Conservation (phyloP, 306 rosid species). For the Vicia sativa region DNA sequence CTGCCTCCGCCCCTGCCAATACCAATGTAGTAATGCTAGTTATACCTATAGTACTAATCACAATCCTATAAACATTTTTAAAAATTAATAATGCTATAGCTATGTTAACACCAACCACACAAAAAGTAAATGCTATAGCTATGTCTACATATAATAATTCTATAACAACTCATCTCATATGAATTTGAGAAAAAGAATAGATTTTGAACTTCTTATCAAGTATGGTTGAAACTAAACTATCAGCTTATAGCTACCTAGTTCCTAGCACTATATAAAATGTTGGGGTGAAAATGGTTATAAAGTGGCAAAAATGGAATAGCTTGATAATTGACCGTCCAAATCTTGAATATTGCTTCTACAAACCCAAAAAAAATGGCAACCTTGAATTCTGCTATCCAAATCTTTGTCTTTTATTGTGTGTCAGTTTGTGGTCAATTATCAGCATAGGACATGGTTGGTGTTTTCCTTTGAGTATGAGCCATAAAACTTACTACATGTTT, state of each 20-base stretch:
- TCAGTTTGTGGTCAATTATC: slow-evolving; percentile 14
- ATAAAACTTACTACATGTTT: not conserved
- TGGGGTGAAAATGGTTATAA: not conserved
- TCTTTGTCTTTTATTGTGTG: slow-evolving; percentile 23
- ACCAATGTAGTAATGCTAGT: not conserved
- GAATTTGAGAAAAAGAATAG: not conserved
- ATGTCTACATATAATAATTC: slow-evolving; percentile 2
- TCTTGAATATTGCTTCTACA: not conserved
- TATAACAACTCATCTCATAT: not conserved
- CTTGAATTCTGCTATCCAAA: slow-evolving; percentile 20
- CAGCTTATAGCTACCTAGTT: not conserved
- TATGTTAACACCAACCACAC: not conserved
- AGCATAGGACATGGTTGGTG: slow-evolving; percentile 32
- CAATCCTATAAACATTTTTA: not conserved
- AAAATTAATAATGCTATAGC: not conserved
- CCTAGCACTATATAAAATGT: not conserved
- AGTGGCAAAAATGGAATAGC: not conserved
- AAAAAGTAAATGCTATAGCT: not conserved
- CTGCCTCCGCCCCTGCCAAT: too few species aligned
- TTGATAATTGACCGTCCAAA: not conserved
- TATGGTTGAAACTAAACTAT: not conserved
- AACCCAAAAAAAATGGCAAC: slow-evolving; percentile 29
- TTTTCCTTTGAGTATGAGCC: not conserved
- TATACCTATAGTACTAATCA: not conserved
- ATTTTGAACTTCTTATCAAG: not conserved